Evolutionary conservation across 2,329 filamentous ascomycete genomes (phyloP), one percentile per base, ranked within the genome.

Genomic region (Calonectria montana): DNA sequence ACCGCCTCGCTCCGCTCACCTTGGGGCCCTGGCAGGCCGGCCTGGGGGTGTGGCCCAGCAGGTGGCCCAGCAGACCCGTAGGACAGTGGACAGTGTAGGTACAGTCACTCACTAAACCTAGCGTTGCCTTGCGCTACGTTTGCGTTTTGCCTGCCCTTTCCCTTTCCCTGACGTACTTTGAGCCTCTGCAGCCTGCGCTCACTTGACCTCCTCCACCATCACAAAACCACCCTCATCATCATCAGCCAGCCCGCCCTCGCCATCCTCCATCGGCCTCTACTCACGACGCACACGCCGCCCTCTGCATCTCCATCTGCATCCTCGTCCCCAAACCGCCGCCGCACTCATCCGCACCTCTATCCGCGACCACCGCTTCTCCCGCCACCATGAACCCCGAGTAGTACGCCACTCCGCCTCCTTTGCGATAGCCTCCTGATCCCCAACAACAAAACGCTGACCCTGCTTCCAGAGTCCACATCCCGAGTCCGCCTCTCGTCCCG

Each of bases 311-410:
- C 55, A 29, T 62, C 53, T 53, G 67, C n/a, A 76, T 65, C 68
- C 64, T 65, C 67, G 65, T 69, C 69, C 53, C 16, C 53, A 59
- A 18, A 21, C 31, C 21, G 21, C 31, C 53, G 31, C 53, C 53
- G 53, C 53, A 59, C 35, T 57, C 50, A 35, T 13, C 29, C 50
- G 37, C 64, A 41, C 21, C n/a, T 39, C 31, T 59, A 39, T 59
- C 53, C 41, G 68, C 72, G 69, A 72, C 70, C 63, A 31, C 69
- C 67, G 67, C 65, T 73, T 65, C 74, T 74, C 66, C 82, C 83
- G 82, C 85, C 89, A 94, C 81, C 83, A 97, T 97, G 94, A 97
- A 97, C 90, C 94, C 94, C 84, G 94, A 97, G 94, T 97, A 90
- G 94, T 97, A 92, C 84, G 94, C 92, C 81, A 76, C 77, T 73